A percentile compares a stretch with the other conserved stretches of the same genome.
Conservation (phyloP, 495 filamentous ascomycete species). For the Lepraria neglecta region DNA sequence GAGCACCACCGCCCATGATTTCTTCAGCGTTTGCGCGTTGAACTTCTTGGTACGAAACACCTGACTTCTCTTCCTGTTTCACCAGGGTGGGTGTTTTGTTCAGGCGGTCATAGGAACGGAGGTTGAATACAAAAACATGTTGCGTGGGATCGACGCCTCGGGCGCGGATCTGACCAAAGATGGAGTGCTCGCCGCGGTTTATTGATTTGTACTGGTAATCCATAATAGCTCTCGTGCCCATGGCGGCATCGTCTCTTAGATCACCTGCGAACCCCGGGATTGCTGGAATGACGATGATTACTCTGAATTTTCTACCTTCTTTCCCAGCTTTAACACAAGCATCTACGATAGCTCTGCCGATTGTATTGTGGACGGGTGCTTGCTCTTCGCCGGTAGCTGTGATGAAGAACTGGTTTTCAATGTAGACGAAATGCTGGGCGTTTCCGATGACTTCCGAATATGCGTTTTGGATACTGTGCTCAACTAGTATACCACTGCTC, state of each 20-base stretch:
- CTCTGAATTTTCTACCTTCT: conserved; percentile 80
- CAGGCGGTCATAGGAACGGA: conserved; percentile 82
- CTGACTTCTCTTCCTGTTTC: conserved; percentile 67
- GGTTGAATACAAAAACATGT: conserved; percentile 86
- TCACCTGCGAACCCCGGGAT: conserved; percentile 94
- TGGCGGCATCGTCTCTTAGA: conserved; percentile 70
- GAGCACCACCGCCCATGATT: conserved; percentile 70
- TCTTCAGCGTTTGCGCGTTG: conserved; percentile 81
- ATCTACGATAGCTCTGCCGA: conserved; percentile 83
- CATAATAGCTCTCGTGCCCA: conserved; percentile 91
- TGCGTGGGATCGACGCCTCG: conserved; percentile 74
- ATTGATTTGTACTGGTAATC: conserved; percentile 98
- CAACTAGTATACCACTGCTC: conserved; percentile 86
- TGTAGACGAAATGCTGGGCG: conserved; percentile 88
- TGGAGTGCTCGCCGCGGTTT: conserved; percentile 81
- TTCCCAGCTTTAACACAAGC: conserved; percentile 75
- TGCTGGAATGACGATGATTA: conserved; percentile 84
- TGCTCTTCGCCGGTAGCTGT: conserved; percentile 88
- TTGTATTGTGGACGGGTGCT: conserved; percentile 74
- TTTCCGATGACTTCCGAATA: conserved; percentile 78
- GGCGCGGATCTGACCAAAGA: conserved; percentile 68
- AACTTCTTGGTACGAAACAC: conserved; percentile 74
- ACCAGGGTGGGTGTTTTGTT: conserved; percentile 67
- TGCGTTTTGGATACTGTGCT: conserved; percentile 89
- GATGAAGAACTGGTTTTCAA: conserved; percentile 97